phyloP scores from a whole-genome alignment of 1,284 basidiomycete species.

The Schizophyllum amplum region DNA sequence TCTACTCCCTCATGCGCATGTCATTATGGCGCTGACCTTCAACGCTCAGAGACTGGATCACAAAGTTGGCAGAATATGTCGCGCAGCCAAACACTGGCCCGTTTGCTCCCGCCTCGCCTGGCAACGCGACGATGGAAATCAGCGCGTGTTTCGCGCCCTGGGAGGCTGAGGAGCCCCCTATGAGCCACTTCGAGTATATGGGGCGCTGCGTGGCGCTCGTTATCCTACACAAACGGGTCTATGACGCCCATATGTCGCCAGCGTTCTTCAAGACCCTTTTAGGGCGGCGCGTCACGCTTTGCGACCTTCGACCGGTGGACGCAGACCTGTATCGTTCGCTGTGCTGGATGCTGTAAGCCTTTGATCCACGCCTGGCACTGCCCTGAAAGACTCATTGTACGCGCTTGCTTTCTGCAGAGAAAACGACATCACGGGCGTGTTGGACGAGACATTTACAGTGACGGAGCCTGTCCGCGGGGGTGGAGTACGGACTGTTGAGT shows the following conservation, averaged over 20 bases:
- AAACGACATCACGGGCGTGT: neutral
- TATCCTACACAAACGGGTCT: neutral
- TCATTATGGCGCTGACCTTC: too few relatives aligned
- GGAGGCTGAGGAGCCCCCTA: neutral
- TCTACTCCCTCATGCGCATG: too few relatives aligned
- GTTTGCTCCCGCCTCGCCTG: neutral
- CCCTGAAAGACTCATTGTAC: neutral
- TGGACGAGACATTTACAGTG: neutral
- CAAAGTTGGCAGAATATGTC: neutral
- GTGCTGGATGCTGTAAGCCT: neutral
- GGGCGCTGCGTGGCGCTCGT: neutral
- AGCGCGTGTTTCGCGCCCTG: neutral
- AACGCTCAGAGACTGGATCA: neutral
- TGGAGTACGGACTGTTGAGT: neutral
- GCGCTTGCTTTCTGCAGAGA: neutral
- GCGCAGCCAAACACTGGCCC: neutral
- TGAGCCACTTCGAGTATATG: neutral
- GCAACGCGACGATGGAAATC: neutral
- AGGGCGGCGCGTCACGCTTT: neutral
- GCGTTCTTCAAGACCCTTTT: neutral
- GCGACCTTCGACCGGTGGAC: neutral
- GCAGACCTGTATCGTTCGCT: neutral
- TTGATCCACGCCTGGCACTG: too few relatives aligned
- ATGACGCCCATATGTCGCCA: neutral
- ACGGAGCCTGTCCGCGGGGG: neutral